Percentiles rank a stretch among this genome's conserved stretches.
Evolutionary conservation across 2,329 filamentous ascomycete species (phyloP).

Genomic region (Stemphylium beticola): DNA sequence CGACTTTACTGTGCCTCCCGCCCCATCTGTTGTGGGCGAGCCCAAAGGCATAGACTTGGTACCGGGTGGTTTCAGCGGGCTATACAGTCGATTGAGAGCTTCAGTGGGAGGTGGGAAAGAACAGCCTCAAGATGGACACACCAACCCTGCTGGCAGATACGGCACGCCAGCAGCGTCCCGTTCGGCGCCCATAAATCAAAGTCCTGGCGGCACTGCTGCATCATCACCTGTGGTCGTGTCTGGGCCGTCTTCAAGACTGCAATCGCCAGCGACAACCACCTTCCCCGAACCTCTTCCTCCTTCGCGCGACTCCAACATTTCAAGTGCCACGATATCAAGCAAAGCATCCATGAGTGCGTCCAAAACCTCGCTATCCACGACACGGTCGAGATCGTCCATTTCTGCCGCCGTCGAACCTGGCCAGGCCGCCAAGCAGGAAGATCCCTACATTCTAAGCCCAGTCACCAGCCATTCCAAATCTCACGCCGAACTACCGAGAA

Average conservation of each 20-base stretch:
- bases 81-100: slow-evolving; percentile 85
- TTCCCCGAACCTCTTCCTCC: slow-evolving; percentile 46
- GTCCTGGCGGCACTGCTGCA: slow-evolving; percentile 37
- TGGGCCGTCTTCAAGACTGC: slow-evolving; percentile 44
- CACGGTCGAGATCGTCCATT: slow-evolving; percentile 40
- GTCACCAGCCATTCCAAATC: slow-evolving; percentile 31
- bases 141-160: slow-evolving; percentile 31
- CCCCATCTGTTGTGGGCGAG: slow-evolving; percentile 65
- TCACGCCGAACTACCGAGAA: slow-evolving; percentile 30
- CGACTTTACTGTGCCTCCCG: slow-evolving; percentile 78
- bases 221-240: slow-evolving; percentile 48
- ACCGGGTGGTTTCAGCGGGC: slow-evolving; percentile 83
- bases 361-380: slow-evolving; percentile 31
- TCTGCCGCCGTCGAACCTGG: slow-evolving; percentile 28
- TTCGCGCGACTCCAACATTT: slow-evolving; percentile 44
- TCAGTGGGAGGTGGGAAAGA: slow-evolving; percentile 76
- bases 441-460: slow-evolving; percentile 33
- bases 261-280: slow-evolving; percentile 46
- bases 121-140: slow-evolving; percentile 36
- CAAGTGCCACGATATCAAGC: slow-evolving; percentile 34
- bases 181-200: slow-evolving; percentile 16
- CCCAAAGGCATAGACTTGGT: slow-evolving; percentile 76
- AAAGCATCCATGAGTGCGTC: slow-evolving; percentile 13
- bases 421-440: slow-evolving; percentile 33
- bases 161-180: slow-evolving; percentile 23